Evolutionary conservation across 1,284 basidiomycete species (phyloP), one percentile per base, ranked within the genome.

Genomic region (Neolentinus lepideus): DNA sequence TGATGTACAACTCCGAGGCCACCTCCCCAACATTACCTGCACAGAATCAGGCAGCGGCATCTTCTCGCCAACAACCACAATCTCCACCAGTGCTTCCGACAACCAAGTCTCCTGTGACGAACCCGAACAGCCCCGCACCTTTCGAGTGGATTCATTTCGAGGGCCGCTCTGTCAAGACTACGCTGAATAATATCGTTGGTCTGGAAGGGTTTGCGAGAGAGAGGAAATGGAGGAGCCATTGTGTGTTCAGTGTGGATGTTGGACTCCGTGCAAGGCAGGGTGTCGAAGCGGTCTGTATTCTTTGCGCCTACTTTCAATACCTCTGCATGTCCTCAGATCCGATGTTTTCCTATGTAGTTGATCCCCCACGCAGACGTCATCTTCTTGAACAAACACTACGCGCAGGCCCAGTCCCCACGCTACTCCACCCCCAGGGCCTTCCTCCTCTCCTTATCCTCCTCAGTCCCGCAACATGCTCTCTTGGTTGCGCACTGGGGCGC

Each of bases 101-200:
- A 11, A 59, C 71, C 10, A 64, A 68, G 56, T 61, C 26, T 59
- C 69, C 59, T 61, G 68, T 63, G 59, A 68, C 67, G 24, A 77
- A 74, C 54, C 71, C 74, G n/a, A 74, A 78, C 58, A 84, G 79
- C 51, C 84, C 83, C 0, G 85, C 88, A 0, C 89, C 88, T 0
- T 87, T 91, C 54, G 88, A 92, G 61, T 91, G 89, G 89, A 69
- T 92, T 2, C 88, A 91, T 63, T 88, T 91, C 59, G 88, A 92
- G 63, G 88, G 86, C 1, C 75, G 88, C 6, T 84, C 78, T 0
- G 81, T 87, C 27, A 86, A 86, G 66, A 88, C 85, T 10, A 90
- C 88, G 2, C 70, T 89, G 29, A 84, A 74, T 60, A 92, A 92
- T 64, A 81, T 92, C 27, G 75, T 79, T 31, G 89, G 88, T 3